These are phyloP conservation scores for Sungouiozyma ichnusensis DNA, from an alignment of 805 yeast genomes.

Conservation along the genomic window DNA sequence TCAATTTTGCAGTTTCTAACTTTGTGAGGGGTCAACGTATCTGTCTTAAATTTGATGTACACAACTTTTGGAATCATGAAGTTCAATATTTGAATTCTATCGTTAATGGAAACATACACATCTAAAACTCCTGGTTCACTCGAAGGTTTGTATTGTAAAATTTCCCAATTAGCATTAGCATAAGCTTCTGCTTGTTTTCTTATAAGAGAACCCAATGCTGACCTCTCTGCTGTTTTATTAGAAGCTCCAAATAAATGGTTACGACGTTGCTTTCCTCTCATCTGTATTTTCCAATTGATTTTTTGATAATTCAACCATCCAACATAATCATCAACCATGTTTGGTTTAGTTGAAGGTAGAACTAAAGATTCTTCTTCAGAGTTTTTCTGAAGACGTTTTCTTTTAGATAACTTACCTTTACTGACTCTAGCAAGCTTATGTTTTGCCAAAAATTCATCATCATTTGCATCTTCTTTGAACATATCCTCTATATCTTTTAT, in stretches of 20 bases:
- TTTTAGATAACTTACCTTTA: constrained; percentile 23
- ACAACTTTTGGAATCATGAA: constrained; percentile 68
- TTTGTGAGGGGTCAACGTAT: constrained; percentile 30
- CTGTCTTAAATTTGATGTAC: constrained; percentile 53
- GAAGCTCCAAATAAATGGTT: constrained; percentile 67
- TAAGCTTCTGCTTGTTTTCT: constrained; percentile 70
- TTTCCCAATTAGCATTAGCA: constrained; percentile 76
- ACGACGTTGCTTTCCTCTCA: constrained; percentile 62
- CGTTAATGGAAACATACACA: constrained; percentile 59
- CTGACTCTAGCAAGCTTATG: constrained; percentile 30
- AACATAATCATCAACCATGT: constrained; percentile 53
- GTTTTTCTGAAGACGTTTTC: constrained; percentile 26
- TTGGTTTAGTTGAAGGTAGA: constrained; percentile 41
- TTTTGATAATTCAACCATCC: constrained; percentile 69
- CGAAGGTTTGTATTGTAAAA: constrained; percentile 57
- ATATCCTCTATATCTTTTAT: constrained; percentile 70
- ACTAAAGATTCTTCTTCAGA: constrained; percentile 39
- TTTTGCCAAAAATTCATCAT: constrained; percentile 17
- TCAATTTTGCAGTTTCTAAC: constrained; percentile 47
- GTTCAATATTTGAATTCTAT: constrained; percentile 60
- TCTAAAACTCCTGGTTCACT: constrained; percentile 63
- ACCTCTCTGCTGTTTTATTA: constrained; percentile 41
- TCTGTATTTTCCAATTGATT: constrained; percentile 76
- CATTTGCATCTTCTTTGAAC: constrained; percentile 26
- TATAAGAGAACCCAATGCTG: constrained; percentile 58